Evolutionary conservation across 129 eudicot species (phyloP).

Genomic region (Chrysanthemum makinoi): DNA sequence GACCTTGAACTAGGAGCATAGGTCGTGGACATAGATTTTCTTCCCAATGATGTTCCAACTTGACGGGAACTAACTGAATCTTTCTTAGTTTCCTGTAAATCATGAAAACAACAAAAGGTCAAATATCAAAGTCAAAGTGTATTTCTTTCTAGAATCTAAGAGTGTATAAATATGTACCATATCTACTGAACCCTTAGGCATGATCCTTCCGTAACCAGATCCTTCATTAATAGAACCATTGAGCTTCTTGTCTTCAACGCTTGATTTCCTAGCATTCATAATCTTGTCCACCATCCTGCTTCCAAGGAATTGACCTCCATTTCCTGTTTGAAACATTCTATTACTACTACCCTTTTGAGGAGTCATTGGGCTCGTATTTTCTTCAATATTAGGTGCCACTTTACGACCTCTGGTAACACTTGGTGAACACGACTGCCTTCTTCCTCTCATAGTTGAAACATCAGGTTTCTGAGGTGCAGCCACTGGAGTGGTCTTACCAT

Average conservation of each 20-base stretch:
- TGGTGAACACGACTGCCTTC: conserved; percentile 71
- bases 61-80: conserved; percentile 31
- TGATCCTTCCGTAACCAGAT: conserved; percentile 60
- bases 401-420: conserved; percentile 60
- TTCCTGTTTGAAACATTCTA: conserved; percentile 35
- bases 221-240: conserved; percentile 50
- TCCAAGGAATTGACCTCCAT: conserved; percentile 51
- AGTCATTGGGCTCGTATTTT: not conserved
- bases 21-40: conserved; percentile 25
- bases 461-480: conserved; percentile 11
- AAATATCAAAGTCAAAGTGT: not conserved
- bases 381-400: conserved; percentile 34
- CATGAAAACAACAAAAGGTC: not conserved
- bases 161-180: conserved; percentile 34
- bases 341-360: not conserved
- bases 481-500: not conserved
- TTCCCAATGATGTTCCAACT: conserved; percentile 29
- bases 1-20: conserved; percentile 29
- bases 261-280: conserved; percentile 55
- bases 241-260: conserved; percentile 41
- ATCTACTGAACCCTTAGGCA: conserved; percentile 50
- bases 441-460: conserved; percentile 22
- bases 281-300: conserved; percentile 78
- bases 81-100: conserved; percentile 32
- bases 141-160: not conserved